Evolutionary conservation across 2,329 filamentous ascomycete species (phyloP), one percentile per base, ranked within the genome.

Genomic region (Pseudonectria buxi): DNA sequence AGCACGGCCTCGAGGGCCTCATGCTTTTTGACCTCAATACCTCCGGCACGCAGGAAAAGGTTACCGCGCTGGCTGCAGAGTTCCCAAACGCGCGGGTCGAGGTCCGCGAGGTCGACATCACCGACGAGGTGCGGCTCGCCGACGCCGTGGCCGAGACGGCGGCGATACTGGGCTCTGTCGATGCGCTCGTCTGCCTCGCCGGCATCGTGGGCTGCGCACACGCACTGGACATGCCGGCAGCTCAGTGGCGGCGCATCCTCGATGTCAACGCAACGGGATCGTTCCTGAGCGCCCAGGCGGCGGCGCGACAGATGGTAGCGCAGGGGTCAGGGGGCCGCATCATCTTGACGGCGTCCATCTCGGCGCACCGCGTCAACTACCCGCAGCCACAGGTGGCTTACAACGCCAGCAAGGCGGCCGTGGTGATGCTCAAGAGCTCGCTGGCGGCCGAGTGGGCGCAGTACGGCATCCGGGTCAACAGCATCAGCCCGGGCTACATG

Each of bases 301-400:
- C 58, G 0, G 69, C 66, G 2, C 65, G 63, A 33, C 60, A 69
- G n/a, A 80, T 83, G 71, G 65, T 72, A 10, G 36, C 46, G 9
- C 56, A 67, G 33, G 60, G 64, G 1, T 66, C 56, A 1, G 72
- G 76, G 1, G 82, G 83, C 0, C 70, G 69, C 27, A 82, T 87
- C 36, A 63, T 81, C 2, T 71, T 88, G 39, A 77, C 76, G 0
- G 78, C 82, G 0, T 81, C 74, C 10, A 82, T 86, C 31, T 83
- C 77, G 2, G 83, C 69, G 0, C 81, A 86, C 44, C 55, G 70
- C 3, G 80, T 83, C 37, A 86, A 86, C 49, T 86, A 68, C 49
- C 82, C 83, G 0, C 82, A 86, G 51, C 81, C 83, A 0, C 83
- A 88, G 51, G 68, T 67, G 1, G 74, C 77, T 1, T 88, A 89